These are phyloP conservation scores for Catharanthus roseus DNA, from an alignment of 257 asterid species.

Conservation along the genomic window DNA sequence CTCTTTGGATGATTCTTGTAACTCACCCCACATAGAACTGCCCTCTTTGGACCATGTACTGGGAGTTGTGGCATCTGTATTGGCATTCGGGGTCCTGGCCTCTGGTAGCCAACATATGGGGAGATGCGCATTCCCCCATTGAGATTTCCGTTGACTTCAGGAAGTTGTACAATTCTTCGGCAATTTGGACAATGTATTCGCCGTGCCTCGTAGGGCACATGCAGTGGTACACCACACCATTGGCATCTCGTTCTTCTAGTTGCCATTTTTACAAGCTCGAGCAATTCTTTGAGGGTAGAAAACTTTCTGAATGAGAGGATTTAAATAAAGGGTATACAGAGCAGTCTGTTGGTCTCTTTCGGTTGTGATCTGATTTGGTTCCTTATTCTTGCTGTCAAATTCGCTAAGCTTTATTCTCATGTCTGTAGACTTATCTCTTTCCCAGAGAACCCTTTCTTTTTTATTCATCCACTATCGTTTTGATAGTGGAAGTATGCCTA, in stretches of 20 bases:
- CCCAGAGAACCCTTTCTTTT: conserved; percentile 25
- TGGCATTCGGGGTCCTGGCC: conserved; percentile 11
- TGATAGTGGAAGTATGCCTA: conserved; percentile 5
- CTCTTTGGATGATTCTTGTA: conserved; percentile 46
- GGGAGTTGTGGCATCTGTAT: conserved; percentile 24
- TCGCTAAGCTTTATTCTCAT: not conserved
- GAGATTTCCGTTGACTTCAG: conserved; percentile 18
- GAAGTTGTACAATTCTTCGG: conserved; percentile 15
- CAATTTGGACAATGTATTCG: conserved; percentile 44
- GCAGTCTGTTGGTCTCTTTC: not conserved
- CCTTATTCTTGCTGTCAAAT: not conserved
- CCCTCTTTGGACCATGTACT: conserved; percentile 48
- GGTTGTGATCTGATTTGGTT: conserved; percentile 3
- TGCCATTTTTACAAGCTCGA: conserved; percentile 31
- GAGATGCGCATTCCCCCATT: conserved; percentile 13
- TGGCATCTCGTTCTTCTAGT: conserved; percentile 42
- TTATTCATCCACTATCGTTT: conserved; percentile 1
- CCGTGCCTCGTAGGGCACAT: conserved; percentile 38
- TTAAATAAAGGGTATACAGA: not conserved
- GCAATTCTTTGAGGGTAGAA: not conserved
- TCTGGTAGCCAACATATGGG: conserved; percentile 2
- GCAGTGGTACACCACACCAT: conserved; percentile 37
- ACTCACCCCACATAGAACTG: conserved; percentile 63
- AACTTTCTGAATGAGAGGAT: not conserved
- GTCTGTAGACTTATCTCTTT: conserved; percentile 1